These are phyloP conservation scores for Lathyrus tuberosus DNA, from an alignment of 306 rosid genomes.

Conservation along the genomic window DNA sequence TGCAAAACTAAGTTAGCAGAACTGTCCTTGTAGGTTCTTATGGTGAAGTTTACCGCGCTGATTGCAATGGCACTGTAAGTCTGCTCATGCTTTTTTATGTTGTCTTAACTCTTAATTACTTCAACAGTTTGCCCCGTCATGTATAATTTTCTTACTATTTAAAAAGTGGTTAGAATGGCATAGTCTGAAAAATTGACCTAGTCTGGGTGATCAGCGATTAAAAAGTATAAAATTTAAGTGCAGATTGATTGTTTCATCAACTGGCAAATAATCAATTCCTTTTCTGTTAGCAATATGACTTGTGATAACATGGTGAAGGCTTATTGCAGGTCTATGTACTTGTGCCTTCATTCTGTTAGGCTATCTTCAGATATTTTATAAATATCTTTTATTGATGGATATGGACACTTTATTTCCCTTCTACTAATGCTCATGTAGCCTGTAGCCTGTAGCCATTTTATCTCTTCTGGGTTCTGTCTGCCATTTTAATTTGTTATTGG, in stretches of 20 bases:
- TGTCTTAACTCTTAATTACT: not conserved
- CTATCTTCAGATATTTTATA: constrained; percentile 14
- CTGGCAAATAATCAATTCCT: too few relatives aligned
- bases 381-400: constrained; percentile 24
- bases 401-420: constrained; percentile 1
- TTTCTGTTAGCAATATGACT: too few relatives aligned
- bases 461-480: not conserved
- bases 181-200: constrained; percentile 3
- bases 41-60: constrained; percentile 92
- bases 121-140: not conserved
- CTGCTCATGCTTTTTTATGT: constrained; percentile 13
- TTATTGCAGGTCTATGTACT: too few relatives aligned
- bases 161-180: constrained; percentile 8
- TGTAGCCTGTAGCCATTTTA: constrained; percentile 17
- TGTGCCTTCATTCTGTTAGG: constrained; percentile 14
- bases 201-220: too few relatives aligned
- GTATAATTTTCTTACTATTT: constrained; percentile 20
- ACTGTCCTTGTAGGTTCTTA: constrained; percentile 56
- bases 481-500: constrained; percentile 27
- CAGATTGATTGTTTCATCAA: too few relatives aligned
- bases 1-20: constrained; percentile 26
- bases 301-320: too few relatives aligned
- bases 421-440: constrained; percentile 15
- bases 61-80: constrained; percentile 96
- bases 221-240: too few relatives aligned